Conservation (phyloP, 225 moss, liverwort and hornwort species). For the Marchantia polymorpha region DNA sequence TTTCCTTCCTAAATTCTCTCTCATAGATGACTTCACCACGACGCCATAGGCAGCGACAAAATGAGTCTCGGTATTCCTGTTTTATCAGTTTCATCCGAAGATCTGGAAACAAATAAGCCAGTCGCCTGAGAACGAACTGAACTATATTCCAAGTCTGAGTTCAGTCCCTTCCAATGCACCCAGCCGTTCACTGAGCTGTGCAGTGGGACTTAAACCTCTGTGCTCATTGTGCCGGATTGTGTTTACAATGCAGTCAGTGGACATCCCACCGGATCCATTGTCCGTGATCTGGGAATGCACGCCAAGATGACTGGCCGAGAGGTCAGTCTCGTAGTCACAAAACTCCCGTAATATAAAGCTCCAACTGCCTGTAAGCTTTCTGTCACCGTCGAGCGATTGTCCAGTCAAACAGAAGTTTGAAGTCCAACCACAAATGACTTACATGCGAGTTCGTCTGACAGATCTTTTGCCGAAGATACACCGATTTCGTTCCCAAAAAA, state of each 20-base stretch:
- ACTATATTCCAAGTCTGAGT: not conserved
- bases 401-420: not conserved
- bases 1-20: not conserved
- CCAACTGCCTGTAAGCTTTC: not conserved
- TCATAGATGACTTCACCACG: not conserved
- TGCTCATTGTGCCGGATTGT: not conserved
- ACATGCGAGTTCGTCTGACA: not conserved
- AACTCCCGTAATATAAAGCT: not conserved
- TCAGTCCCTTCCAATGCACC: not conserved
- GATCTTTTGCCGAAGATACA: not conserved
- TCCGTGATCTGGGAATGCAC: not conserved
- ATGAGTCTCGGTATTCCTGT: not conserved
- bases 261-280: not conserved
- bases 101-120: not conserved
- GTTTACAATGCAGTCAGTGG: not conserved
- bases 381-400: not conserved
- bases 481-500: not conserved
- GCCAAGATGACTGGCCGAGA: not conserved
- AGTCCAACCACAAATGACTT: not conserved
- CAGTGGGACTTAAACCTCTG: not conserved
- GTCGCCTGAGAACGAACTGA: not conserved
- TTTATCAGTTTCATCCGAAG: not conserved
- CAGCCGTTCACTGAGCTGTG: not conserved
- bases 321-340: not conserved
- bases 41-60: not conserved